Conservation (phyloP, 176 grass and related monocot species). For the Chloris gayana region DNA sequence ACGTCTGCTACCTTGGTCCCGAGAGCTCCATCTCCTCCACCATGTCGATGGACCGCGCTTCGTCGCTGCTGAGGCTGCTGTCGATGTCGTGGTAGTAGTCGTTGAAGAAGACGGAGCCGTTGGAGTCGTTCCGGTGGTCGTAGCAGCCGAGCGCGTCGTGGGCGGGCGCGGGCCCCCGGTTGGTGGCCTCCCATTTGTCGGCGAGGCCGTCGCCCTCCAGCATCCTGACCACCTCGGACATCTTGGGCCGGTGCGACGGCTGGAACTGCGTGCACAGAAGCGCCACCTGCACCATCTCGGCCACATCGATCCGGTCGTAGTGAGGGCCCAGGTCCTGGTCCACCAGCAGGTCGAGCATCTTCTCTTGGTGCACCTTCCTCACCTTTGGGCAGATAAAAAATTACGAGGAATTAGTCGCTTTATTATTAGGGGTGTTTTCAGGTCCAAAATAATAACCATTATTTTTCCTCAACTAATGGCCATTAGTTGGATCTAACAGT, state of each 20-base stretch:
- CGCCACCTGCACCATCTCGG: slow-evolving; percentile 72
- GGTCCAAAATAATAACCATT: no score
- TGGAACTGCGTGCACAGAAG: slow-evolving; percentile 76
- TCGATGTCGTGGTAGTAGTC: slow-evolving; percentile 55
- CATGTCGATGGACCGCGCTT: slow-evolving; percentile 51
- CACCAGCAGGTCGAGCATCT: slow-evolving; percentile 57
- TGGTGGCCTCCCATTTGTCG: slow-evolving; percentile 75
- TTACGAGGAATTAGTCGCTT: not conserved
- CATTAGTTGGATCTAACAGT: no score
- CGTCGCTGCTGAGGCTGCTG: slow-evolving; percentile 61
- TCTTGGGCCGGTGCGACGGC: slow-evolving; percentile 70
- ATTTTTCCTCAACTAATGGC: no score
- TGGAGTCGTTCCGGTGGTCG: slow-evolving; percentile 49
- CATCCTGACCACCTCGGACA: slow-evolving; percentile 80
- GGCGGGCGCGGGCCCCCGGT: slow-evolving; percentile 27
- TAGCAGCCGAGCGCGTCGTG: slow-evolving; percentile 22
- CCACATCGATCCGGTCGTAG: slow-evolving; percentile 78
- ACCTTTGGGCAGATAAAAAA: slow-evolving; percentile 34
- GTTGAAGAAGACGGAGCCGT: slow-evolving; percentile 56
- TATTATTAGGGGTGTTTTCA: no score
- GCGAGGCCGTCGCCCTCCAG: slow-evolving; percentile 81
- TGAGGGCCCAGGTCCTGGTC: slow-evolving; percentile 55
- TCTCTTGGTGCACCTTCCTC: slow-evolving; percentile 81
- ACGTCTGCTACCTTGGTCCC: slow-evolving; percentile 57
- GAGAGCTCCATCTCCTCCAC: slow-evolving; percentile 86